Conservation (phyloP, 441 rosid genomes). For the Melastoma candidum region DNA sequence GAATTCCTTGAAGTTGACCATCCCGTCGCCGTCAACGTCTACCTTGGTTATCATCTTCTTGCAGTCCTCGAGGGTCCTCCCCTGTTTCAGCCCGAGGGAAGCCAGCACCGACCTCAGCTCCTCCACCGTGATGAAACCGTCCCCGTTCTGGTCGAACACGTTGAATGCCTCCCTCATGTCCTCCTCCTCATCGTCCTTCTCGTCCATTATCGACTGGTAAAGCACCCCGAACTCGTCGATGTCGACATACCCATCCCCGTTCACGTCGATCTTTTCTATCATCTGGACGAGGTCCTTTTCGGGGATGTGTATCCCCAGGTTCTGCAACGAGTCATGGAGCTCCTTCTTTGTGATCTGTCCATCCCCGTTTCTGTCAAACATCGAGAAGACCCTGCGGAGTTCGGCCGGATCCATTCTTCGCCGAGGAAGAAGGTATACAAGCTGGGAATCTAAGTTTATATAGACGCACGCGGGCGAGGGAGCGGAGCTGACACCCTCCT, state of each 20-base stretch:
- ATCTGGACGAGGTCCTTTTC: constrained; percentile 50
- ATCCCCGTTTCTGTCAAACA: constrained; percentile 73
- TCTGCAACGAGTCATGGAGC: constrained; percentile 48
- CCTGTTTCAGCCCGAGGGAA: constrained; percentile 68
- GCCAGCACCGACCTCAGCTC: constrained; percentile 63
- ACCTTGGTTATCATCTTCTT: constrained; percentile 64
- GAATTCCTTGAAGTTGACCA: constrained; percentile 65
- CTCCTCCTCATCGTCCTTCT: constrained; percentile 54
- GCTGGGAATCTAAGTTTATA: too few relatives aligned
- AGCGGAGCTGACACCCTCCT: too few relatives aligned
- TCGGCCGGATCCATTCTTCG: constrained; percentile 45
- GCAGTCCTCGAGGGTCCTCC: constrained; percentile 56
- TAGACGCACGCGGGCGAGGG: too few relatives aligned
- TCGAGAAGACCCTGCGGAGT: constrained; percentile 49
- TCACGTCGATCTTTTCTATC: constrained; percentile 57
- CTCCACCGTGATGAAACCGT: constrained; percentile 68
- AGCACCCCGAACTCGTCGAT: constrained; percentile 60
- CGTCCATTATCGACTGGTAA: constrained; percentile 46
- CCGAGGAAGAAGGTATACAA: too few relatives aligned
- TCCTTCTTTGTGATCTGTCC: constrained; percentile 56
- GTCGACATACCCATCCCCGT: constrained; percentile 66
- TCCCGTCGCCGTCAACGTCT: constrained; percentile 86
- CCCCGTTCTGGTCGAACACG: constrained; percentile 80
- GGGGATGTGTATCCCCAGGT: constrained; percentile 58
- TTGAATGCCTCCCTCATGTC: constrained; percentile 80